Evolutionary conservation across 192 early-diverging fungal genomes (phyloP).

Genomic region (Backusella tuberculispora): DNA sequence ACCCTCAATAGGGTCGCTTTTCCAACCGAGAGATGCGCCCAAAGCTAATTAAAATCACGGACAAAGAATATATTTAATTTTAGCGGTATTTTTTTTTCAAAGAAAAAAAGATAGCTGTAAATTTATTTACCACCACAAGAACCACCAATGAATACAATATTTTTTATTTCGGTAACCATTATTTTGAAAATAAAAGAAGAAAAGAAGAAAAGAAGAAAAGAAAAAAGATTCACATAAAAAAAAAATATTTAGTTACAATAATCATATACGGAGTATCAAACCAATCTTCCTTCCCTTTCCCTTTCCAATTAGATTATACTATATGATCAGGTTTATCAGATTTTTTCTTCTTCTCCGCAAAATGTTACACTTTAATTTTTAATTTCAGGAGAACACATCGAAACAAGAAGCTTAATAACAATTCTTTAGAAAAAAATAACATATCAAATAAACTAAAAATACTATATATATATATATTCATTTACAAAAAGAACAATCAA

Average conservation of each 20-base stretch:
- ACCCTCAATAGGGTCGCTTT: constrained; percentile 40
- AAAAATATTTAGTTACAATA: constrained; percentile 6
- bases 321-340: constrained; percentile 6
- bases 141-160: constrained; percentile 55
- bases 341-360: constrained; percentile 1
- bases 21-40: constrained; percentile 35
- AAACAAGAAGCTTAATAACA: background rate
- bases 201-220: background rate
- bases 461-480: background rate
- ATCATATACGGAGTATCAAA: background rate
- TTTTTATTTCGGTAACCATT: constrained; percentile 21
- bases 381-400: background rate
- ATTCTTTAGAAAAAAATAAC: too few species aligned
- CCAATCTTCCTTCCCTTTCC: background rate
- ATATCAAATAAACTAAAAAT: background rate
- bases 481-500: background rate
- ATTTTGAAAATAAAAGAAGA: background rate
- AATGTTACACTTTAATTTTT: background rate
- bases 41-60: constrained; percentile 31
- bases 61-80: background rate
- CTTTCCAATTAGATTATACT: background rate
- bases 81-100: background rate
- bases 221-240: background rate
- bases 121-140: constrained; percentile 48
- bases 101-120: background rate